Conservation (phyloP, 2,329 filamentous ascomycete genomes). For the Claviceps maximensis region DNA sequence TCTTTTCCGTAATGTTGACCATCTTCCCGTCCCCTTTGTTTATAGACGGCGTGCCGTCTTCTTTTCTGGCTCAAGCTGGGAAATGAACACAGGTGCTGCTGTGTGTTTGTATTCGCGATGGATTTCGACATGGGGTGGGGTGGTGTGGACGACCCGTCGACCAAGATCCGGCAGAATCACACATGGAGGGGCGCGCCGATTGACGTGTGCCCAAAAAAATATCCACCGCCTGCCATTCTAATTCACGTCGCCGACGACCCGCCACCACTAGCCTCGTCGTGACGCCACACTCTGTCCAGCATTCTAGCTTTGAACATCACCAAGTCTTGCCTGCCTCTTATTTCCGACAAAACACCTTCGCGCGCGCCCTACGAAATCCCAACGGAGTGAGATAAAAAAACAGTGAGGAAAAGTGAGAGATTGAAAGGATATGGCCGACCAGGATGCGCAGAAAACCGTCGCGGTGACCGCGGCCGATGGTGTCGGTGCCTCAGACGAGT, state of each 20-base stretch:
- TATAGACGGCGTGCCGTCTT: constrained; percentile 20
- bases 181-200: neutral
- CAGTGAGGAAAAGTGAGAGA: neutral
- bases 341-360: neutral
- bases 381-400: too few relatives aligned
- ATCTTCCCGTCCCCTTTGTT: constrained; percentile 40
- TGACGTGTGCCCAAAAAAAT: neutral
- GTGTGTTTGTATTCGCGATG: neutral
- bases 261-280: neutral
- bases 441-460: constrained; percentile 14
- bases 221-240: constrained; percentile 3
- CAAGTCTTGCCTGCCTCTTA: neutral
- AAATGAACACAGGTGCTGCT: neutral
- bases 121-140: neutral
- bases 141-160: neutral
- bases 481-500: constrained; percentile 7
- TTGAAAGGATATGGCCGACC: constrained; percentile 18
- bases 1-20: constrained; percentile 99
- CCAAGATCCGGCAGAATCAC: constrained; percentile 2
- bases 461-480: constrained; percentile 2
- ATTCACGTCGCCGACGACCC: neutral
- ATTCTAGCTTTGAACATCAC: neutral
- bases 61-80: neutral
- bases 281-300: neutral
- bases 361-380: too few relatives aligned